Evolutionary conservation across 2,329 filamentous ascomycete species (phyloP), one percentile per base, ranked within the genome.

Genomic region (Boeremia lycopersici): DNA sequence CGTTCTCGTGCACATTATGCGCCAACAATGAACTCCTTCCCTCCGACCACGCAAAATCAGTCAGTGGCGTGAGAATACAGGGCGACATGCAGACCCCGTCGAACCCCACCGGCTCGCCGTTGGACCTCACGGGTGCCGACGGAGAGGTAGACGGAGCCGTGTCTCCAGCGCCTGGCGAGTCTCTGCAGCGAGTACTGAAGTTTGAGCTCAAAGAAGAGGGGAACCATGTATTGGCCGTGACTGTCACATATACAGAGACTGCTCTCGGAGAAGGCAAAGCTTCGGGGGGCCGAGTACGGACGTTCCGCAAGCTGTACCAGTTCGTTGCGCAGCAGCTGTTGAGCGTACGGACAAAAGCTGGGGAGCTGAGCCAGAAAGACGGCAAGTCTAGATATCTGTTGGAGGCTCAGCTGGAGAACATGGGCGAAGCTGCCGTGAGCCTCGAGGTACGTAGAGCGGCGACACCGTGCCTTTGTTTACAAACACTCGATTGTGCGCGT

Each of bases 61-160:
- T 96, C 35, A 88, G 86, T 59, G 89, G 89, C 52, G 89, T 97
- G 47, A 85, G 86, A 49, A 91, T 98, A 66, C 85, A 90, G 51
- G 95, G 93, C 0, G 93, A 97, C 76, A 96, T 99, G 88, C 96
- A 98, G 78, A 96, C 93, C 0, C 93, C 95, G 0, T 87, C 88
- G 3, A 86, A 89, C 50, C 86, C 87, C 29, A 81, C 69, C 2
- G 77, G 77, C 3, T 67, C 92, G 2, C 77, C 84, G 2, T 80
- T 96, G n/a, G 78, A 84, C 15, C 76, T 84, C 5, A 41, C 53
- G n/a, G 73, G 76, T 1, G 74, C 76, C 4, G 85, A 88, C 65
- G 67, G 48, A 11, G 64, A 64, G 34, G 59, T 55, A 1, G 61
- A 66, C 4, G 62, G 49, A 10, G 50, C 57, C 6, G 62, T 63